phyloP scores from a whole-genome alignment of 2,329 filamentous ascomycete genomes.

The Exophiala lecanii-corni region DNA sequence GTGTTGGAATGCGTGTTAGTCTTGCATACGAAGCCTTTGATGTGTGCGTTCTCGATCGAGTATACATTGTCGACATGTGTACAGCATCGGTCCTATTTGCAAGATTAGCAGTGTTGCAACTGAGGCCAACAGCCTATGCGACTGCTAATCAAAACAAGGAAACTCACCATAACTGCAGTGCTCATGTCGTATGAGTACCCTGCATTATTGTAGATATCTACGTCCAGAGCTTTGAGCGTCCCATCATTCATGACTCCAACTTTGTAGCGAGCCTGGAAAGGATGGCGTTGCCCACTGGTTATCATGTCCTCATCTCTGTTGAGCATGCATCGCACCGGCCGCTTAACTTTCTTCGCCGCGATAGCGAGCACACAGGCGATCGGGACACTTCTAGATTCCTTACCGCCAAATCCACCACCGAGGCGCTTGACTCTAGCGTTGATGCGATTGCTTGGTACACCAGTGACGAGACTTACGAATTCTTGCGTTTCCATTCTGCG shows the following conservation, averaged over 20 bases:
- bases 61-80: constrained; percentile 88
- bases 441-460: constrained; percentile 82
- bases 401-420: constrained; percentile 92
- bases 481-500: constrained; percentile 73
- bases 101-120: neutral
- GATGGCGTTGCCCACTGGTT: constrained; percentile 87
- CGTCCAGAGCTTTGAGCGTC: constrained; percentile 85
- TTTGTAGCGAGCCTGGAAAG: constrained; percentile 87
- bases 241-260: constrained; percentile 92
- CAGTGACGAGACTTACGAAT: constrained; percentile 78
- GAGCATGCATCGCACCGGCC: constrained; percentile 89
- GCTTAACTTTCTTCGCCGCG: constrained; percentile 76
- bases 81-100: constrained; percentile 59
- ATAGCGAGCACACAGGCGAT: constrained; percentile 78
- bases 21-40: constrained; percentile 81
- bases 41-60: constrained; percentile 76
- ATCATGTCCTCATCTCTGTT: constrained; percentile 95
- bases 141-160: too few species aligned
- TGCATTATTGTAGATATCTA: constrained; percentile 86
- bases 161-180: constrained; percentile 64
- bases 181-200: constrained; percentile 69
- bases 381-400: constrained; percentile 82
- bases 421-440: constrained; percentile 86
- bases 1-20: constrained; percentile 98
- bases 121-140: neutral